Evolutionary conservation across 352 stramenopile species (phyloP).

Genomic region (Aphanomyces stellatus): DNA sequence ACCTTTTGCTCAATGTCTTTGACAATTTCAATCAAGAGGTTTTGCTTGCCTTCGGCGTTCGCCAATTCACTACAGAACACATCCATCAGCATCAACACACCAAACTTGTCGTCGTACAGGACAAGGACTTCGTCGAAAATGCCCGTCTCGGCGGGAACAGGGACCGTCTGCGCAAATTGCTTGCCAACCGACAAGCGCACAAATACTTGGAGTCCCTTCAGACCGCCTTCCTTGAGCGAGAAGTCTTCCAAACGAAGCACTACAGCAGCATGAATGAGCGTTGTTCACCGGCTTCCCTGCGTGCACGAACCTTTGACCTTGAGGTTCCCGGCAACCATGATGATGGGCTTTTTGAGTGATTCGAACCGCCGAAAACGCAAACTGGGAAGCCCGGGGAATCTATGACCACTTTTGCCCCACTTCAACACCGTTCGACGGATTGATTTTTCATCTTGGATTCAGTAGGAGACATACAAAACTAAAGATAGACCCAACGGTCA

Average conservation of each 20-base stretch:
- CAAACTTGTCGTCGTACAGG: background rate
- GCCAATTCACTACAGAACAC: background rate
- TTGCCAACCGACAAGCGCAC: background rate
- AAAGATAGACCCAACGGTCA: background rate
- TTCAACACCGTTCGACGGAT: background rate
- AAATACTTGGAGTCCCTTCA: background rate
- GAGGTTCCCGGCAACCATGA: background rate
- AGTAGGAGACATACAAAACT: background rate
- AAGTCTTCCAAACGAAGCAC: slow-evolving; percentile 3
- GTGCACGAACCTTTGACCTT: background rate
- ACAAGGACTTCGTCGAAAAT: background rate
- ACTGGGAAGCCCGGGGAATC: background rate
- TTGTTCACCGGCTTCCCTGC: background rate
- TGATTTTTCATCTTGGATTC: background rate
- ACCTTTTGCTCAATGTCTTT: background rate
- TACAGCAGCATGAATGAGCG: background rate
- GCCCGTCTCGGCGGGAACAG: background rate
- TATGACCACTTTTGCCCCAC: background rate
- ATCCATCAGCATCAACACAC: background rate
- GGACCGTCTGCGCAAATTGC: background rate
- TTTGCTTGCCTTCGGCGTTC: background rate
- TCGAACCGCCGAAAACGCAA: background rate
- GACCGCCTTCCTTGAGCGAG: background rate
- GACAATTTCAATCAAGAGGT: background rate
- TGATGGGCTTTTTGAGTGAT: background rate